phyloP scores from a whole-genome alignment of 768 basidiomycete genomes.

The Leccinum rimulosum region DNA sequence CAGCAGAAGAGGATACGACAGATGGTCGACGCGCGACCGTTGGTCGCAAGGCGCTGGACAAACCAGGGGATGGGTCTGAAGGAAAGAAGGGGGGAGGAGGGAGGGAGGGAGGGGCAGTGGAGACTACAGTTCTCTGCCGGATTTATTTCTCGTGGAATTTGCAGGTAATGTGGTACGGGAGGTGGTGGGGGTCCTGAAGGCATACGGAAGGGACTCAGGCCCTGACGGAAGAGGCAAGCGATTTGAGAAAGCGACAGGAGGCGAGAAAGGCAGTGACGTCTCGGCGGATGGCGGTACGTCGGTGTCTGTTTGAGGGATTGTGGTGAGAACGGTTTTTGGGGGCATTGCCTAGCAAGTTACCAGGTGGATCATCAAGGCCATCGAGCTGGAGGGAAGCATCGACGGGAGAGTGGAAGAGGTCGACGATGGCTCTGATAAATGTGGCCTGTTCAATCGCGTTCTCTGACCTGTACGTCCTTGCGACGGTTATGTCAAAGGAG shows the following conservation, averaged over 20 bases:
- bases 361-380: conserved; percentile 47
- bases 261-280: not conserved
- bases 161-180: conserved; percentile 44
- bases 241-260: conserved; percentile 5
- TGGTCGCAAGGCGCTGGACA: conserved; percentile 35
- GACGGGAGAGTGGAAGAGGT: conserved; percentile 53
- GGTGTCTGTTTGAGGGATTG: conserved; percentile 16
- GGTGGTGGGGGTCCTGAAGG: conserved; percentile 17
- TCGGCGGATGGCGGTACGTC: conserved; percentile 4
- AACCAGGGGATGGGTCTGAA: conserved; percentile 18
- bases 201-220: conserved; percentile 22
- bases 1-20: conserved; percentile 37
- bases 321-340: conserved; percentile 4
- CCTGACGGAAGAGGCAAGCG: conserved; percentile 11
- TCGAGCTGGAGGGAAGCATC: conserved; percentile 53
- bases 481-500: conserved; percentile 78
- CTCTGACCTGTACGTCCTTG: conserved; percentile 88
- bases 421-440: conserved; percentile 68
- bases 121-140: conserved; percentile 24
- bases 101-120: conserved; percentile 14
- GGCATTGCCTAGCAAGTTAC: conserved; percentile 27
- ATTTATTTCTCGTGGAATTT: conserved; percentile 24
- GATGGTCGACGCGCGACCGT: conserved; percentile 43
- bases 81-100: conserved; percentile 22
- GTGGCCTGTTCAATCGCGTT: conserved; percentile 62